Percentiles rank a stretch among this genome's conserved stretches.
phyloP scores from a whole-genome alignment of 148 eudicot species.

The Rhododendron williamsianum region DNA sequence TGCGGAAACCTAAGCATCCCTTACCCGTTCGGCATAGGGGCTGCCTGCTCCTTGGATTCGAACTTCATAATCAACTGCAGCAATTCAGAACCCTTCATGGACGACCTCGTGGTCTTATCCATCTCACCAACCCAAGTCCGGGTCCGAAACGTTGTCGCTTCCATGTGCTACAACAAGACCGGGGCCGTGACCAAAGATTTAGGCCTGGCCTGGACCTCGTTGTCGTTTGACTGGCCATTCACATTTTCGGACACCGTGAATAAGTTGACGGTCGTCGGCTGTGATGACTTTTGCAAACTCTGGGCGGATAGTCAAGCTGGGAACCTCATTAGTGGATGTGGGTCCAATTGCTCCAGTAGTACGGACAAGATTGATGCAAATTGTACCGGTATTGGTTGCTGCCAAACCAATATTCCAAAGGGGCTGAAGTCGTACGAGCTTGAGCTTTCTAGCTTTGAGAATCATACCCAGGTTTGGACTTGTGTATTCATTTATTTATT shows the following conservation, averaged over 20 bases:
- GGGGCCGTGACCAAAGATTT: not conserved
- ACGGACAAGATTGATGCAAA: slow-evolving; percentile 13
- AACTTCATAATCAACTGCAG: no score
- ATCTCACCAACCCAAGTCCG: slow-evolving; percentile 19
- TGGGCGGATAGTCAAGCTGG: not conserved
- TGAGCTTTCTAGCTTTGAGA: no score
- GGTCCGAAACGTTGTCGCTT: slow-evolving; percentile 5
- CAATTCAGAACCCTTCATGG: slow-evolving; percentile 28
- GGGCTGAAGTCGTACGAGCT: not conserved
- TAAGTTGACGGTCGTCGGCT: slow-evolving; percentile 39
- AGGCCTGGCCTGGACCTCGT: not conserved
- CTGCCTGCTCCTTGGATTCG: no score
- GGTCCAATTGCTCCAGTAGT: slow-evolving; percentile 9
- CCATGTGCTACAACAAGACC: slow-evolving; percentile 13
- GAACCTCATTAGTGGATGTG: slow-evolving; percentile 19
- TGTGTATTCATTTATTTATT: no score
- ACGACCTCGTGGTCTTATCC: slow-evolving; percentile 10
- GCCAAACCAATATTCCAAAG: slow-evolving; percentile 17
- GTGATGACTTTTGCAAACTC: slow-evolving; percentile 16
- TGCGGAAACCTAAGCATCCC: no score
- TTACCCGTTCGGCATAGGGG: no score
- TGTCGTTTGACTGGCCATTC: not conserved
- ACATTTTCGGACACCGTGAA: slow-evolving; percentile 27
- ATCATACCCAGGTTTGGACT: no score
- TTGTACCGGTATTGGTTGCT: slow-evolving; percentile 31